These are phyloP conservation scores for Coemansia sp. DNA, from an alignment of 192 early-diverging fungal genomes.

Conservation along the genomic window DNA sequence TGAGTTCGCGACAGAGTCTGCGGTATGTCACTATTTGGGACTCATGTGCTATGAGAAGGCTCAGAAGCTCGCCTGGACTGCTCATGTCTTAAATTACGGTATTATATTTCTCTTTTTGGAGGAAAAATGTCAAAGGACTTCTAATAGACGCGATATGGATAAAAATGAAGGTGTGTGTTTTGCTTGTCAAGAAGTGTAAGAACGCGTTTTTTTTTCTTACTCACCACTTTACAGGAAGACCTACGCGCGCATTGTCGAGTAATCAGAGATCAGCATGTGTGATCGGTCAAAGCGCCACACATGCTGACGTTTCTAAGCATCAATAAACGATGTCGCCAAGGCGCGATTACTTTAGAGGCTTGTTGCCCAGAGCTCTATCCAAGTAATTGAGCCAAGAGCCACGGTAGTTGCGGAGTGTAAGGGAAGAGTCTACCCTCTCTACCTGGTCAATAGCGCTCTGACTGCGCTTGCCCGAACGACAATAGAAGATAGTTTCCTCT, in stretches of 20 bases:
- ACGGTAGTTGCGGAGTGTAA: slow-evolving; percentile 48
- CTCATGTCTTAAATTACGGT: slow-evolving; percentile 10
- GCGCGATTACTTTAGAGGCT: slow-evolving; percentile 24
- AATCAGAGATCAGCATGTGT: slow-evolving; percentile 1
- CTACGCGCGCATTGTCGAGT: background rate
- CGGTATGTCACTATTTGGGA: slow-evolving; percentile 50
- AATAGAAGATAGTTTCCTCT: slow-evolving; percentile 66
- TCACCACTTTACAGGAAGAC: background rate
- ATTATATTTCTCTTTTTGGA: background rate
- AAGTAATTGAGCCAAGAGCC: slow-evolving; percentile 53
- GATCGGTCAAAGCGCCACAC: background rate
- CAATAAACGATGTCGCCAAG: background rate
- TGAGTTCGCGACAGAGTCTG: slow-evolving; percentile 47
- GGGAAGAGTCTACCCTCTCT: slow-evolving; percentile 49
- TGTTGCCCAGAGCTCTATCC: slow-evolving; percentile 36
- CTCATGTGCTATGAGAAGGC: slow-evolving; percentile 34
- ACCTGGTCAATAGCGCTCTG: slow-evolving; percentile 61
- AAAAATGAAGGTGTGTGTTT: no score
- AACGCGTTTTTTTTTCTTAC: background rate
- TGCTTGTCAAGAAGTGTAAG: background rate
- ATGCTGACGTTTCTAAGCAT: background rate
- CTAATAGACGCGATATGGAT: background rate
- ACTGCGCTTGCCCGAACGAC: slow-evolving; percentile 66
- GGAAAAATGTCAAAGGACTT: background rate
- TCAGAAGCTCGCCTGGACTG: slow-evolving; percentile 27